A percentile compares a stretch with the other conserved stretches of the same genome.
These are phyloP conservation scores for Paxillus involutus DNA, from an alignment of 768 basidiomycete species.

Conservation along the genomic window DNA sequence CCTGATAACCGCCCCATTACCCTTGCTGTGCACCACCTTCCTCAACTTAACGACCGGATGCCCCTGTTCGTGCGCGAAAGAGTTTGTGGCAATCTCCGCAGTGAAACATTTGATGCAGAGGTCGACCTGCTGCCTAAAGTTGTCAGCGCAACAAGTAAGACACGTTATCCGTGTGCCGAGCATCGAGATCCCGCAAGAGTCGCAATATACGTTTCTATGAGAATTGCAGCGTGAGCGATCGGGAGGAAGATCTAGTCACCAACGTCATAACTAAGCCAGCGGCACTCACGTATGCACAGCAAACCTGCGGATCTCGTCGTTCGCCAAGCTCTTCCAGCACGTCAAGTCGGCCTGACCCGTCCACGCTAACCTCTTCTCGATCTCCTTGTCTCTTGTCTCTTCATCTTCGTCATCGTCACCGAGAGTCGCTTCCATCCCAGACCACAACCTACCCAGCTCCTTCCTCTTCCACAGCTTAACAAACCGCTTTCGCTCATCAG, in stretches of 20 bases:
- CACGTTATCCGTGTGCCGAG: slow-evolving; percentile 3
- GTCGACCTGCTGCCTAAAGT: slow-evolving; percentile 1
- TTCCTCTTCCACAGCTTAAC: slow-evolving; percentile 29
- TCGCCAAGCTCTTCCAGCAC: slow-evolving; percentile 23
- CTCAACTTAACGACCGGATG: slow-evolving; percentile 1
- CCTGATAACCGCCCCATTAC: background rate
- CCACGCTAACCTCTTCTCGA: slow-evolving; percentile 14
- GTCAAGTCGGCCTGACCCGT: slow-evolving; percentile 22
- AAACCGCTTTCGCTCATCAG: slow-evolving; percentile 26
- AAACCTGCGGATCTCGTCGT: slow-evolving; percentile 15
- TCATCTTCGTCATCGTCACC: background rate
- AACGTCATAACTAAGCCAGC: background rate
- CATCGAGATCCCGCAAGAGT: slow-evolving; percentile 7
- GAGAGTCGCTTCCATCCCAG: background rate
- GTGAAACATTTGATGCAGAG: slow-evolving; percentile 2
- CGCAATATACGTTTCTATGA: background rate
- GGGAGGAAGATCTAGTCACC: background rate
- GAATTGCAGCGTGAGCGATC: background rate
- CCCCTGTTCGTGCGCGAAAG: background rate
- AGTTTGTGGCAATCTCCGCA: background rate
- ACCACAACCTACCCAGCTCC: slow-evolving; percentile 4
- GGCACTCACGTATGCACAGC: slow-evolving; percentile 25
- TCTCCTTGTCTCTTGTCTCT: slow-evolving; percentile 15
- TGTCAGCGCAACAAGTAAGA: slow-evolving; percentile 4
- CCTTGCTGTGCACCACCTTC: background rate